A percentile compares a stretch with the other conserved stretches of the same genome.
These are phyloP conservation scores for Casuarina equisetifolia DNA, from an alignment of 306 rosid genomes.

Conservation along the genomic window DNA sequence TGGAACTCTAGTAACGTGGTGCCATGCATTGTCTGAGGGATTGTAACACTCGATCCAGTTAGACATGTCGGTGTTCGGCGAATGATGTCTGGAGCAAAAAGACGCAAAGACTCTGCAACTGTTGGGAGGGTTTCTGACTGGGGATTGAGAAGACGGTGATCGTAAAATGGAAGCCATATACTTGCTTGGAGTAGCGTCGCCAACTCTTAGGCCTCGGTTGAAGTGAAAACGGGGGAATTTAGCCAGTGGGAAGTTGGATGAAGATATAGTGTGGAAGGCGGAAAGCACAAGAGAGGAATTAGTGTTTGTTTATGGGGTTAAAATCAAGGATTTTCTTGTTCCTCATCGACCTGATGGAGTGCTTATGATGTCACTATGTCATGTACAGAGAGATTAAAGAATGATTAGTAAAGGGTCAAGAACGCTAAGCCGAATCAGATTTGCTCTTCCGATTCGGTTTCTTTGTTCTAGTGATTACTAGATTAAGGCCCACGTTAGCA, in stretches of 20 bases:
- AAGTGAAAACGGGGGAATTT: slow-evolving; percentile 23
- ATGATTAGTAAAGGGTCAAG: too few relatives aligned
- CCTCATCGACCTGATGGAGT: not conserved
- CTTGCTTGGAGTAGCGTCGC: not conserved
- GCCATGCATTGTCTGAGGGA: slow-evolving; percentile 31
- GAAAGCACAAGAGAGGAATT: not conserved
- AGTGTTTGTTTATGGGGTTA: not conserved
- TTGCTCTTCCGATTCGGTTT: too few relatives aligned
- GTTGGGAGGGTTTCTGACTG: not conserved
- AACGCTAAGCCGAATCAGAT: too few relatives aligned
- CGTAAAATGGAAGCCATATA: slow-evolving; percentile 22
- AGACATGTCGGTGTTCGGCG: slow-evolving; percentile 1
- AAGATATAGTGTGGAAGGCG: not conserved
- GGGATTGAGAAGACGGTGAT: not conserved
- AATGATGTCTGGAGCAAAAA: slow-evolving; percentile 18
- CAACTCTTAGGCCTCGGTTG: not conserved
- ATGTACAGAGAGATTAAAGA: too few relatives aligned
- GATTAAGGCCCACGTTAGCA: too few relatives aligned
- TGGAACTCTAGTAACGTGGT: slow-evolving; percentile 20
- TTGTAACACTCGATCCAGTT: slow-evolving; percentile 34
- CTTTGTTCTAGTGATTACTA: too few relatives aligned
- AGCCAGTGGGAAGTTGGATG: not conserved
- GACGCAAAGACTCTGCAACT: slow-evolving; percentile 14
- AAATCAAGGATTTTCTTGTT: not conserved
- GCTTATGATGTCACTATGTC: not conserved